phyloP scores from a whole-genome alignment of 306 rosid genomes.

The Rosa multiflora region DNA sequence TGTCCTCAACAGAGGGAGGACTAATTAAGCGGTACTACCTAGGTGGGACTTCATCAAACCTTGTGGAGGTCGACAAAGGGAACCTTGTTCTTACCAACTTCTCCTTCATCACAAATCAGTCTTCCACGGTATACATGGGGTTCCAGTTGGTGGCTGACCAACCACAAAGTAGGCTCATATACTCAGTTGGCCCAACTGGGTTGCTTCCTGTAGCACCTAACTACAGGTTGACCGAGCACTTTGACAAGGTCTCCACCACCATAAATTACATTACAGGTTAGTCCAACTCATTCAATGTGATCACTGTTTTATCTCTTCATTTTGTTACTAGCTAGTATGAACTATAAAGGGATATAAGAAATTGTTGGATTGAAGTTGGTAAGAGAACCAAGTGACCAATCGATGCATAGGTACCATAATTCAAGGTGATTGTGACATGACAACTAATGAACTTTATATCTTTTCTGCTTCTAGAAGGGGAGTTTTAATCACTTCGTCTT shows the following conservation, averaged over 20 bases:
- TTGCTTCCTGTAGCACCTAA: conserved; percentile 48
- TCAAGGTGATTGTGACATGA: background rate
- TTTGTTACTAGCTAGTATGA: background rate
- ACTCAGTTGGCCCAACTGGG: conserved; percentile 49
- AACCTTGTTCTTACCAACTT: conserved; percentile 45
- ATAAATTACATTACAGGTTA: conserved; percentile 60
- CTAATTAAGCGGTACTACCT: conserved; percentile 49
- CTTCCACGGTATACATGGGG: conserved; percentile 41
- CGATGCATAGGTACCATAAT: background rate
- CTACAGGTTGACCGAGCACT: conserved; percentile 45
- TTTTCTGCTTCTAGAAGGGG: background rate
- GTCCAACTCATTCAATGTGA: conserved; percentile 3
- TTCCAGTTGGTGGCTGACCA: conserved; percentile 50
- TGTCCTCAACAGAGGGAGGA: conserved; percentile 38
- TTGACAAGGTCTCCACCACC: conserved; percentile 39
- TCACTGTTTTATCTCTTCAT: background rate
- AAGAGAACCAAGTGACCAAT: background rate
- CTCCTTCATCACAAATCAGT: conserved; percentile 47
- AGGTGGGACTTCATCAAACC: conserved; percentile 46
- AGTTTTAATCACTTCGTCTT: background rate
- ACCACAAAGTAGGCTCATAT: conserved; percentile 45
- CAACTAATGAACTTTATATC: background rate
- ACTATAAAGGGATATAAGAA: background rate
- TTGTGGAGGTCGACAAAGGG: conserved; percentile 54
- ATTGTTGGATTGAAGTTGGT: background rate